Base-by-base conservation (phyloP, 176 grass and related monocot species). In the Guadua angustifolia region DNA sequence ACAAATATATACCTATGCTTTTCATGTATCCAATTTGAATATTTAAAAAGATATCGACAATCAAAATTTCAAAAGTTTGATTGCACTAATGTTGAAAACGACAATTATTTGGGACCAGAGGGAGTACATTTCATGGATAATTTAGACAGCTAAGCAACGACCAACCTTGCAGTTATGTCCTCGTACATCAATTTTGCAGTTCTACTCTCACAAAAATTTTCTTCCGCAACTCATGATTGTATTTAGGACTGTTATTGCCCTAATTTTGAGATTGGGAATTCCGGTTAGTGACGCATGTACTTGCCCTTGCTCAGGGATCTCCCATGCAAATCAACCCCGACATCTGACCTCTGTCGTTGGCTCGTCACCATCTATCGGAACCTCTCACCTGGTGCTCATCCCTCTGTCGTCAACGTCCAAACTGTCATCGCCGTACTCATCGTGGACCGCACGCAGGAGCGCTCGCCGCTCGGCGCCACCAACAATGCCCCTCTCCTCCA, bases 401-500 rank as follows among this genome's bases (percentile, higher is more conserved):
- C 16, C 32, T 36, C 74, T 73, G 3, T 36, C n/a, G 5, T 86
- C 36, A 6, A n/a, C 44, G 42, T 66, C 35, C 51, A 78, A 81
- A 44, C 19, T 45, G 44, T 57, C 53, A 14, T 93, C 80, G 16
- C 19, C 33, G 39, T 82, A 71, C 12, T 90, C 83, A 1, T 83
- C 77, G 6, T 76, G 58, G 57, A 93, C 71, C 13, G 58, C 78
- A 58, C 38, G 39, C 19, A 89, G 85, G 12, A 95, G 83, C 16
- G 14, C 73, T 25, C 55, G 33, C 65, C 73, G 78, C 59, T 88
- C 61, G 22, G 51, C 74, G 10, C 72, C 22, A 71, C 76, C 51
- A 14, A 91, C 61, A 71, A 92, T 87, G 36, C 79, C 83, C 44
- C 42, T 89, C 35, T 87, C 86, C 67, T 73, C 88, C 88, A 91